Percentiles rank a stretch among this genome's conserved stretches.
Conservation (phyloP, 768 basidiomycete genomes). For the Suillus placidus region DNA sequence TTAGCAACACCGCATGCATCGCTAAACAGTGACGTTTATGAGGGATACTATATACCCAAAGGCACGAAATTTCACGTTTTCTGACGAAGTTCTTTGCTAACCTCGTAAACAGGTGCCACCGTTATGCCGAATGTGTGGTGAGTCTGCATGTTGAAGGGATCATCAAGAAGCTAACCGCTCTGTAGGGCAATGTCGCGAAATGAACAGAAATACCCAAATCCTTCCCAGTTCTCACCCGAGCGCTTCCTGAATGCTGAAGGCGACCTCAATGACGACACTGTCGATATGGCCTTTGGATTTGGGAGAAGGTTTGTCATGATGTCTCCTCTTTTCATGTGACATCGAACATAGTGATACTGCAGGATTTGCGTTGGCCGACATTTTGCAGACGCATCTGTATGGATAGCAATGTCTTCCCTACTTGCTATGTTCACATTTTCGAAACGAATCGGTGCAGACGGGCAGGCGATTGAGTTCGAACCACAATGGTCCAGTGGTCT, state of each 20-base stretch:
- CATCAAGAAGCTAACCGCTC: neutral
- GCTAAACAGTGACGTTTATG: conserved; percentile 24
- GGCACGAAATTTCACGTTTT: conserved; percentile 3
- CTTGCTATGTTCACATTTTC: conserved; percentile 33
- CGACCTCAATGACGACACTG: conserved; percentile 25
- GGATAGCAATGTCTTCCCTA: conserved; percentile 29
- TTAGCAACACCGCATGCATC: conserved; percentile 24
- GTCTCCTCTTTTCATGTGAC: neutral
- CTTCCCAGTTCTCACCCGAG: conserved; percentile 35
- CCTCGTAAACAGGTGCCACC: conserved; percentile 21
- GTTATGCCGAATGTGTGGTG: conserved; percentile 33
- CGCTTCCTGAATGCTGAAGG: conserved; percentile 30
- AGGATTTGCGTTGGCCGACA: conserved; percentile 29
- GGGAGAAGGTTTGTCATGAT: conserved; percentile 25
- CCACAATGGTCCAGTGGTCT: conserved; percentile 21
- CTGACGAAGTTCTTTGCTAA: conserved; percentile 8
- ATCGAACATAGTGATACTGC: neutral
- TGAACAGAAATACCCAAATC: conserved; percentile 33
- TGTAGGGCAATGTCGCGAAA: conserved; percentile 39
- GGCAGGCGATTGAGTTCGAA: conserved; percentile 25
- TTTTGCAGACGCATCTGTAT: conserved; percentile 32
- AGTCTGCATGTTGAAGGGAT: conserved; percentile 4
- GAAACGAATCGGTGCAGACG: conserved; percentile 24
- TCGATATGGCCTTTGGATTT: conserved; percentile 26
- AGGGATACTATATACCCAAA: conserved; percentile 33